These are phyloP conservation scores for Lathyrus tuberosus DNA, from an alignment of 306 rosid species.

Conservation along the genomic window DNA sequence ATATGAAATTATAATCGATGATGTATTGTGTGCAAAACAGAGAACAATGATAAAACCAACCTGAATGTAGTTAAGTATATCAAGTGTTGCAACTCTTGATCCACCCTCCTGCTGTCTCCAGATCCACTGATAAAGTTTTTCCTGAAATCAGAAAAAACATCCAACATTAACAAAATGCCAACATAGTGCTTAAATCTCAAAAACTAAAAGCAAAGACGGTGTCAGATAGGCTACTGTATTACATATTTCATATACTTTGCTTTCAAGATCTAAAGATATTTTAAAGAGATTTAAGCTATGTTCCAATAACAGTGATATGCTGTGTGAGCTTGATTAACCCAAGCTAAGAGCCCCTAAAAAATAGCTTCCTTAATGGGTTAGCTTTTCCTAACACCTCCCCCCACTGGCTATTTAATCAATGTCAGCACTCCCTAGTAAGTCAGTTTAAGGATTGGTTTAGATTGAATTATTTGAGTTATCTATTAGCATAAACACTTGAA, in stretches of 20 bases:
- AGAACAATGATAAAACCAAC: slow-evolving; percentile 38
- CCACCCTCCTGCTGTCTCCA: slow-evolving; percentile 82
- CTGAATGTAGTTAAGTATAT: slow-evolving; percentile 74
- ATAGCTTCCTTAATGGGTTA: background rate
- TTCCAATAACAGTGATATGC: background rate
- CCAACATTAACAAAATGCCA: slow-evolving; percentile 17
- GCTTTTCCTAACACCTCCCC: background rate
- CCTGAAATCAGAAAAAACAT: slow-evolving; percentile 53
- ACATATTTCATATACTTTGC: background rate
- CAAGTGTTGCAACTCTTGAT: slow-evolving; percentile 67
- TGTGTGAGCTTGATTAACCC: slow-evolving; percentile 7
- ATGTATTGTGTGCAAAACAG: slow-evolving; percentile 6
- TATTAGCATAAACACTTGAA: background rate
- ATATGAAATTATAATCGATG: background rate
- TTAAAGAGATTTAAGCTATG: background rate
- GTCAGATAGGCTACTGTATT: background rate
- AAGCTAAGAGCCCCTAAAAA: background rate
- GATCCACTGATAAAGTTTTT: slow-evolving; percentile 83
- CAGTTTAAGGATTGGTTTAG: background rate
- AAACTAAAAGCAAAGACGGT: background rate
- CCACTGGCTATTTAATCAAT: background rate
- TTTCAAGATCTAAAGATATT: background rate
- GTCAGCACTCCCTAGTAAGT: background rate
- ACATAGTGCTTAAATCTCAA: background rate
- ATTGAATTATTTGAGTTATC: background rate